Conservation (phyloP, 345 rosid species). For the Cardiospermum halicacabum region DNA sequence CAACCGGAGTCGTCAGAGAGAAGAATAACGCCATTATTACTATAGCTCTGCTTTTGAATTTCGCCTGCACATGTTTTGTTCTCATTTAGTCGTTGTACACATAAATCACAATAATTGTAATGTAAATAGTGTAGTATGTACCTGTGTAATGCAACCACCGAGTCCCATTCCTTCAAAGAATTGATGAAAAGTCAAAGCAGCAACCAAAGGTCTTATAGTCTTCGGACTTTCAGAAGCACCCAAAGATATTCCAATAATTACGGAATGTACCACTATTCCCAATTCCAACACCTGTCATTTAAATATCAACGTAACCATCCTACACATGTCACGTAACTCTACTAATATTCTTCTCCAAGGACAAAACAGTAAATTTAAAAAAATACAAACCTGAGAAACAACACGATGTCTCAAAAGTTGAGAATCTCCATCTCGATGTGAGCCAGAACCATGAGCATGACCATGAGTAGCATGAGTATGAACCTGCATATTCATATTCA, state of each 20-base stretch:
- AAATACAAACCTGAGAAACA: slow-evolving; percentile 33
- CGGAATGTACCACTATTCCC: slow-evolving; percentile 70
- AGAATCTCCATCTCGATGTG: background rate
- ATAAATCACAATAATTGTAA: too few relatives aligned
- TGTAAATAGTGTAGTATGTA: background rate
- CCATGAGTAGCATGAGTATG: slow-evolving; percentile 38
- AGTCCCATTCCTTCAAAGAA: slow-evolving; percentile 79
- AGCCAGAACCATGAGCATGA: slow-evolving; percentile 30
- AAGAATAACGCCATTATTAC: slow-evolving; percentile 54
- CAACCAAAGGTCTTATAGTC: slow-evolving; percentile 46
- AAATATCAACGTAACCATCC: too few relatives aligned
- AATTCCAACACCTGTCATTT: slow-evolving; percentile 50
- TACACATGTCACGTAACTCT: too few relatives aligned
- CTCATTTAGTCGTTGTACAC: too few relatives aligned
- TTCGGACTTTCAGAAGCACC: slow-evolving; percentile 58
- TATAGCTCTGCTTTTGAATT: slow-evolving; percentile 20
- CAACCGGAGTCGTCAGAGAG: slow-evolving; percentile 54
- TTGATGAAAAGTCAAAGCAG: slow-evolving; percentile 73
- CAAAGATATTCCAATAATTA: slow-evolving; percentile 56
- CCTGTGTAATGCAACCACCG: slow-evolving; percentile 67
- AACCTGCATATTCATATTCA: background rate
- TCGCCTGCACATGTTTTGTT: slow-evolving; percentile 25
- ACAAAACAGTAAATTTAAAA: slow-evolving; percentile 8
- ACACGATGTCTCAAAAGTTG: slow-evolving; percentile 46
- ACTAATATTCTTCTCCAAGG: slow-evolving; percentile 45